Evolutionary conservation across 176 grass and related monocot genomes (phyloP).

Genomic region (Pharus latifolius): DNA sequence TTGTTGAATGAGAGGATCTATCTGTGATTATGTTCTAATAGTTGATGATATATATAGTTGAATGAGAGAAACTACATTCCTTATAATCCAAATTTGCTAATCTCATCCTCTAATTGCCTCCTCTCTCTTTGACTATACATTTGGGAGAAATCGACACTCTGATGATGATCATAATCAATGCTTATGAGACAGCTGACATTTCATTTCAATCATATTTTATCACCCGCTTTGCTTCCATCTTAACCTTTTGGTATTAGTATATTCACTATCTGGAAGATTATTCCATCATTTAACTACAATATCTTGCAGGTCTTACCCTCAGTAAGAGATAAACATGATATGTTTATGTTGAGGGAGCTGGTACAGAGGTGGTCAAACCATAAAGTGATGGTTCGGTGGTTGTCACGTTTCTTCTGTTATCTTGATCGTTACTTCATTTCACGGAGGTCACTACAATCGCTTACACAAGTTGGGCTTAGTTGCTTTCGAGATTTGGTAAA

Average conservation of each 20-base stretch:
- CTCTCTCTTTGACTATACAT: too few relatives aligned
- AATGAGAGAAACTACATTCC: background rate
- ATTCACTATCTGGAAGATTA: background rate
- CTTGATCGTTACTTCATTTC: slow-evolving; percentile 89
- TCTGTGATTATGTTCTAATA: background rate
- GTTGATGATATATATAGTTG: too few relatives aligned
- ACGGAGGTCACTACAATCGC: slow-evolving; percentile 48
- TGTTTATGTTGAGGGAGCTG: slow-evolving; percentile 85
- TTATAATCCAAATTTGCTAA: background rate
- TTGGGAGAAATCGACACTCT: background rate
- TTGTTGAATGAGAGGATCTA: too few relatives aligned
- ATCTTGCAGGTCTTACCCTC: slow-evolving; percentile 69
- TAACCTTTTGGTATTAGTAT: background rate
- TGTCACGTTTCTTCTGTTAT: slow-evolving; percentile 82
- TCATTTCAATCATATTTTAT: too few relatives aligned
- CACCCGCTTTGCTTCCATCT: too few relatives aligned
- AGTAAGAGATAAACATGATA: slow-evolving; percentile 80
- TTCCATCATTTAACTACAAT: background rate
- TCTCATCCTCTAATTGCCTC: background rate
- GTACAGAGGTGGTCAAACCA: slow-evolving; percentile 87
- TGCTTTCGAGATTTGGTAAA: slow-evolving; percentile 78
- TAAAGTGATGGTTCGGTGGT: slow-evolving; percentile 91
- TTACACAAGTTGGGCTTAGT: slow-evolving; percentile 69
- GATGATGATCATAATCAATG: background rate
- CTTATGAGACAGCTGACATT: background rate